Evolutionary conservation across 805 yeast genomes (phyloP), one percentile per base, ranked within the genome.

Genomic region (Lachancea dasiensis): DNA sequence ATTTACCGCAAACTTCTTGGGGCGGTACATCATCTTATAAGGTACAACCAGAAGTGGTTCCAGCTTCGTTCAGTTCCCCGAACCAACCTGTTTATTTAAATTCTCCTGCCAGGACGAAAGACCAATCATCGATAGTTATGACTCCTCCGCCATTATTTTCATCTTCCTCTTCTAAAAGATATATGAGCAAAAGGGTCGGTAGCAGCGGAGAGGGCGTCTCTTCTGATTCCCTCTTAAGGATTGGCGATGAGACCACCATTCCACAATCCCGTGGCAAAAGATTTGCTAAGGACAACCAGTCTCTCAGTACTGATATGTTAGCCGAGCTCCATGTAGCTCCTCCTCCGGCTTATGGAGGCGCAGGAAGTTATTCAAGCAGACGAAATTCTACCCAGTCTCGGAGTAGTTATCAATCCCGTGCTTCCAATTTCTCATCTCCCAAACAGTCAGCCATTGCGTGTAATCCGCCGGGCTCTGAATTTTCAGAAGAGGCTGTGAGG

Each of bases 111-210:
- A 26, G 28, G 26, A 5, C 30, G 3, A 25, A 27, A 20, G 31
- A 25, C 6, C 37, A 26, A 14, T 29, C 23, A 3, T n/a, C 14
- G n/a, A 15, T 31, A 5, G 39, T 35, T 8, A 29, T 10, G 14
- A 36, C 39, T 10, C 39, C 39, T 10, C 39, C 39, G n/a, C 39
- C 39, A 16, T 23, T 36, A 6, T 35, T 35, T 17, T 35, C 39
- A 7, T 17, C 31, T 17, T 29, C 30, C 24, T 36, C 33, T 14
- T 36, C 33, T 21, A 36, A 23, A 14, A 36, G 29, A 19, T 22
- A 33, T 16, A n/a, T 11, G 11, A 20, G 10, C 15, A 33, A n/a
- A 25, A 25, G 15, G 15, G 37, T 11, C 2, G 7, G 10, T 26
- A 15, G 5, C 17, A 20, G 9, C 15, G 37, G 28, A 10, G 37